Evolutionary conservation across 352 stramenopile genomes (phyloP).

Genomic region (Elongisporangium anandrum): DNA sequence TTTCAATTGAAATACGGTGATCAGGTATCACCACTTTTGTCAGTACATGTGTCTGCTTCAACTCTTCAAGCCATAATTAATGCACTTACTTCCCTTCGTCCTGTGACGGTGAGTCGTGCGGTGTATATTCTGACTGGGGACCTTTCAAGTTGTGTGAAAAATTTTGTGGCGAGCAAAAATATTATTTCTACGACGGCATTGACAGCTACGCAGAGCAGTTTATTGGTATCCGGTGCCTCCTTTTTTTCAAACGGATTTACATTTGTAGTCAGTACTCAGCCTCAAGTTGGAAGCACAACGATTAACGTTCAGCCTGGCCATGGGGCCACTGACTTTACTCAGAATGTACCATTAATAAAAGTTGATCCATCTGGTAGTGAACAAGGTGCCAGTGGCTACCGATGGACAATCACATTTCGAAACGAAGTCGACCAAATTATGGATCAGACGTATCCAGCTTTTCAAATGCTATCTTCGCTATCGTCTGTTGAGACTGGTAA

Average conservation of each 20-base stretch:
- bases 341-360: slow-evolving; percentile 26
- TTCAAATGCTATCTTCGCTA: slow-evolving; percentile 49
- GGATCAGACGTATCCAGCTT: slow-evolving; percentile 31
- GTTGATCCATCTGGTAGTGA: slow-evolving; percentile 34
- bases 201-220: slow-evolving; percentile 19
- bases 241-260: slow-evolving; percentile 25
- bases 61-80: slow-evolving; percentile 29
- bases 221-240: slow-evolving; percentile 28
- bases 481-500: slow-evolving; percentile 33
- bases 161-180: slow-evolving; percentile 29
- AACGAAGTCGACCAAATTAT: slow-evolving; percentile 31
- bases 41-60: slow-evolving; percentile 41
- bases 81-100: slow-evolving; percentile 40
- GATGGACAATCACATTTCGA: slow-evolving; percentile 67
- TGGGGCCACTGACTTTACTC: slow-evolving; percentile 21
- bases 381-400: slow-evolving; percentile 45
- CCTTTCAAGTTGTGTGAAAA: slow-evolving; percentile 23
- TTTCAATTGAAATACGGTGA: slow-evolving; percentile 71
- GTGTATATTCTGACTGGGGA: slow-evolving; percentile 45
- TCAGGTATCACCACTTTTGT: slow-evolving; percentile 34
- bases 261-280: slow-evolving; percentile 44
- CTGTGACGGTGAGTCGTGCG: slow-evolving; percentile 37
- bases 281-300: slow-evolving; percentile 18
- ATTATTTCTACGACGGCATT: slow-evolving; percentile 37
- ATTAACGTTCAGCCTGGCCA: slow-evolving; percentile 44